Percentiles rank a stretch among this genome's conserved stretches.
Conservation (phyloP, 495 filamentous ascomycete species). For the Articulospora tetracladia region DNA sequence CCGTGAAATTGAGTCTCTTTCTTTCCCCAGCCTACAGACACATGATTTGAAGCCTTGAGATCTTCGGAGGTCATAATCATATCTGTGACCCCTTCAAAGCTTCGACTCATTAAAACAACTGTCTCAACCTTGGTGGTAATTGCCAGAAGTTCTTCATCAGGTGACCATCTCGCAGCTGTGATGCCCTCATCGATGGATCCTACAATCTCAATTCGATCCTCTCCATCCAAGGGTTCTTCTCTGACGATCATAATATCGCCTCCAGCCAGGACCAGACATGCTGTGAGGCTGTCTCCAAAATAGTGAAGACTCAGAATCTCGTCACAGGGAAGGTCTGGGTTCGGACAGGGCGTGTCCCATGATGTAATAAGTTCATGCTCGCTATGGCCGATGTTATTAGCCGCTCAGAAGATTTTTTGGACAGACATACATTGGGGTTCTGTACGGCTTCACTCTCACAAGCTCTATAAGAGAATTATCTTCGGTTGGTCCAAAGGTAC, state of each 20-base stretch:
- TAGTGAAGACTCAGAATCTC: conserved; percentile 73
- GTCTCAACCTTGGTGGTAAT: conserved; percentile 76
- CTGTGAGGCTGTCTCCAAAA: conserved; percentile 72
- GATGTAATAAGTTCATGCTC: conserved; percentile 60
- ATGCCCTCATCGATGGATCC: conserved; percentile 92
- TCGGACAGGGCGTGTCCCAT: conserved; percentile 79
- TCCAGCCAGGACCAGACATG: conserved; percentile 79
- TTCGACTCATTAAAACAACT: conserved; percentile 86
- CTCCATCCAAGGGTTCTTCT: conserved; percentile 64
- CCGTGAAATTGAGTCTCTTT: conserved; percentile 97
- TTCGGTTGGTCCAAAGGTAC: conserved; percentile 69
- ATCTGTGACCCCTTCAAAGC: conserved; percentile 78
- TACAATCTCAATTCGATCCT: conserved; percentile 86
- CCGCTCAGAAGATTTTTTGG: not conserved
- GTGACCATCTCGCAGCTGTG: conserved; percentile 86
- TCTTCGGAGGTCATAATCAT: conserved; percentile 69
- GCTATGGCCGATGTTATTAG: conserved; percentile 13
- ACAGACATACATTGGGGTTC: conserved; percentile 10
- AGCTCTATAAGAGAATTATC: conserved; percentile 62
- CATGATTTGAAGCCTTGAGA: conserved; percentile 85
- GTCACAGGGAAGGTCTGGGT: conserved; percentile 66
- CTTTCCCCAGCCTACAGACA: conserved; percentile 98
- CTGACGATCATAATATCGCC: conserved; percentile 86
- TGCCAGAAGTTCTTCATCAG: conserved; percentile 86
- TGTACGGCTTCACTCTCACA: conserved; percentile 44